Conservation (phyloP, 106 monocot genomes). For the Gastrodia elata region DNA sequence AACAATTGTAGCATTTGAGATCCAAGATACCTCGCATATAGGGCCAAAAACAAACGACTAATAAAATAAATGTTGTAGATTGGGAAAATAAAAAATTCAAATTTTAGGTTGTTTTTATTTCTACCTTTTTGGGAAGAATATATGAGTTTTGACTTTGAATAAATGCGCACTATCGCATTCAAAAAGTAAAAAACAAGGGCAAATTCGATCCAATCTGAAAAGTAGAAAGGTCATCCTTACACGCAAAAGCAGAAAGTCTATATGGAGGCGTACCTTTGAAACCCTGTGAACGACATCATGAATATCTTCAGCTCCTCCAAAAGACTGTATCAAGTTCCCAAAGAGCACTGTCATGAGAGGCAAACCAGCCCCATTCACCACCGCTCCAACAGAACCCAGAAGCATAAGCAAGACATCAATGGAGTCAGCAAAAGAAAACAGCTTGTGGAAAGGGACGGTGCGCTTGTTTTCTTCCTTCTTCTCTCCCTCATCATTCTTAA, state of each 20-base stretch:
- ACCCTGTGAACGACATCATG: slow-evolving; percentile 35
- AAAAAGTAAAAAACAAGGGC: neutral
- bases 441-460: slow-evolving; percentile 39
- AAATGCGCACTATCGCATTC: neutral
- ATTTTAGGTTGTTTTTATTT: too few relatives aligned
- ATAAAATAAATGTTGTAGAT: too few relatives aligned
- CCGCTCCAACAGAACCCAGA: slow-evolving; percentile 29
- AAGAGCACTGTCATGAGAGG: slow-evolving; percentile 59
- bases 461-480: slow-evolving; percentile 3
- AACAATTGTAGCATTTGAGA: too few relatives aligned
- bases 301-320: slow-evolving; percentile 27
- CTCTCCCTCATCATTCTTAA: neutral
- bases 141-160: neutral
- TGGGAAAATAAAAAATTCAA: too few relatives aligned
- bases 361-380: slow-evolving; percentile 41
- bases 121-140: too few relatives aligned
- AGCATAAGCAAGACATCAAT: slow-evolving; percentile 42
- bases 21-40: too few relatives aligned
- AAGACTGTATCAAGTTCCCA: slow-evolving; percentile 41
- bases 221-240: neutral
- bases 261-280: slow-evolving; percentile 28
- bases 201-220: neutral
- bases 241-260: neutral
- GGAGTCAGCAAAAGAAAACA: slow-evolving; percentile 53
- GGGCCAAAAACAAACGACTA: too few relatives aligned